Base-by-base conservation (phyloP, 495 filamentous ascomycete species). In the Lichina pygmaea region DNA sequence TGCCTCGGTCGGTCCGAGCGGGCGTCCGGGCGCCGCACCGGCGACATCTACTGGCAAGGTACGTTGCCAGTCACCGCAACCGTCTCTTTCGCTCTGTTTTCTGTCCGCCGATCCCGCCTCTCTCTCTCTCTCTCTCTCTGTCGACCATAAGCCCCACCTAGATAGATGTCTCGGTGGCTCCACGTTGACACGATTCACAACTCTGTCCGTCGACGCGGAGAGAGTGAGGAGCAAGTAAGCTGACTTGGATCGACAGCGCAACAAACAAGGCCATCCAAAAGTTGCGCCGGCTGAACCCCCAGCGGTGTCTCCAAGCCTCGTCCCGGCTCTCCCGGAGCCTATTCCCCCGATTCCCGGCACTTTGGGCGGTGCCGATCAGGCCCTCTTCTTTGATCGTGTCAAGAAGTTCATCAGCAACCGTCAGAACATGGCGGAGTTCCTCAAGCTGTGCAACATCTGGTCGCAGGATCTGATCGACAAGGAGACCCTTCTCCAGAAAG, bases 391-490 rank as follows among this genome's bases (percentile, higher is more conserved):
- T 49, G 91, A 99, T 42, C 74, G 84, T 11, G 84, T 89, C 42
- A 94, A 92, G 69, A 99, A 99, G 58, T 86, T 76, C 58, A 81
- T 99, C 49, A 73, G 73, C 37, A 95, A 95, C 56, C 81, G 92
- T 55, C 77, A 78, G 46, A 78, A 75, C 10, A 89, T 83, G 64
- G 84, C 76, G 50, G 91, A 99, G 53, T 95, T 95, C 58, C 62
- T 95, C 48, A 95, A 95, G 60, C 70, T 94, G 4, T 83, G 86
- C 61, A 94, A 94, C 48, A 66, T 99, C 31, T 95, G 81, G 59
- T 84, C 78, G 7, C 79, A 86, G 50, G 85, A 89, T 49, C 63
- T 95, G 9, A 84, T 99, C 49, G 81, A 83, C 52, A 78, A 76
- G 40, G 71, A 78, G 39, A 66, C 78, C 34, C 65, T 99, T 8